Base-by-base conservation (phyloP, 2,329 filamentous ascomycete species). In the Xylariaceae sp. region DNA sequence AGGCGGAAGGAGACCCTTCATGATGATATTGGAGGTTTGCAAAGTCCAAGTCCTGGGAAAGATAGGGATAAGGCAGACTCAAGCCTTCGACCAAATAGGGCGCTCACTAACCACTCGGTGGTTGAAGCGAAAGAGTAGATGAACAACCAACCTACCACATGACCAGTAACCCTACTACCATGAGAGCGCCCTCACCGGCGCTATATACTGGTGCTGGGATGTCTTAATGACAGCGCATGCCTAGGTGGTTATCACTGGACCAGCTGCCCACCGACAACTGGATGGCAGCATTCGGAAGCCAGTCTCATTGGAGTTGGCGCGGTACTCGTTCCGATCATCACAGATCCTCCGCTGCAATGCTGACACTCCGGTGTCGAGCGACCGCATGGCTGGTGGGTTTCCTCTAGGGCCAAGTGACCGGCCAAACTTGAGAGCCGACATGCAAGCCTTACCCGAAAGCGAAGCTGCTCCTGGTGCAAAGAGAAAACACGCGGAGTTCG, bases 381-480 rank as follows among this genome's bases (percentile, higher is more conserved):
- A 28, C 22, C 22, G 22, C 22, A 28, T 28, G 22, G 22, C 22
- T 51, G 7, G 36, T 41, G 43, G 33, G 4, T 28, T 46, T 41
- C 31, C 45, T 38, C 42, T 38, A 12, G 36, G 16, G 31, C 39
- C 39, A 34, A 46, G 49, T 14, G 5, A 13, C 31, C 14, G 4
- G 7, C 7, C 4, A 34, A 34, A 34, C 36, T 39, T 36, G 11
- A n/a, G 19, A 13, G 3, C 28, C 18, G 31, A 2, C n/a, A n/a
- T 34, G 50, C 9, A 45, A 47, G 9, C n/a, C 28, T 45, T 50
- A 44, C 53, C 53, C 40, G 47, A 55, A 53, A 55, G 41, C 53
- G 53, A 55, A 44, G 34, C 45, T 50, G 50, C 50, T 47, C 49
- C 53, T 39, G 14, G 40, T 16, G 40, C 38, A 34, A 17, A 43